These are phyloP conservation scores for Pseudogymnoascus sp. DNA, from an alignment of 2,329 filamentous ascomycete genomes.

Conservation along the genomic window DNA sequence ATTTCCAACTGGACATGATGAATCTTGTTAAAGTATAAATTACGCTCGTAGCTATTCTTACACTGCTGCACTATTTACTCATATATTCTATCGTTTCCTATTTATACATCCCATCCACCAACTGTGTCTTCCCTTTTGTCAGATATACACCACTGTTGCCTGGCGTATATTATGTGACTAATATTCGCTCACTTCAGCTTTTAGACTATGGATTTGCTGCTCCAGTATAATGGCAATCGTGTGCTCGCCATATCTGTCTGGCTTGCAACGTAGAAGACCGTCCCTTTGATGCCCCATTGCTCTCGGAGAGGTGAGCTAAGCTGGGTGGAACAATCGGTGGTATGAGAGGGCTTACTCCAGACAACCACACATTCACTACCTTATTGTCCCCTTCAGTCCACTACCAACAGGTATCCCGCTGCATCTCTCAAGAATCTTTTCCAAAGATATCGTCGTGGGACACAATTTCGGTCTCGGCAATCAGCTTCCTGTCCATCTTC, in stretches of 20 bases:
- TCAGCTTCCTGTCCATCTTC: slow-evolving; percentile 31
- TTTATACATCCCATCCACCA: neutral
- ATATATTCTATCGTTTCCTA: neutral
- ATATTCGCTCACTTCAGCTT: neutral
- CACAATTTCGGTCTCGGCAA: slow-evolving; percentile 24
- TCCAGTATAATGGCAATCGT: neutral
- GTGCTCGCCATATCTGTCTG: neutral
- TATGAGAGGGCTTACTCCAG: neutral
- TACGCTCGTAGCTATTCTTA: neutral
- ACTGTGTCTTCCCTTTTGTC: neutral
- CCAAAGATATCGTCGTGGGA: slow-evolving; percentile 21
- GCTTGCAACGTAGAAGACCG: neutral
- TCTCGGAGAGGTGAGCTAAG: neutral
- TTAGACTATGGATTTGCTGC: neutral
- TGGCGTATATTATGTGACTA: neutral
- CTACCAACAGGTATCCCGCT: neutral
- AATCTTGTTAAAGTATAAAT: neutral
- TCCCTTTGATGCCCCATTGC: neutral
- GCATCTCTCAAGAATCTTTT: neutral
- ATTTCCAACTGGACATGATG: neutral
- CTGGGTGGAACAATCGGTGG: neutral
- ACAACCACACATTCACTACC: neutral
- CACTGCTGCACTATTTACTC: neutral
- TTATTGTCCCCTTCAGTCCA: neutral
- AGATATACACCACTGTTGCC: neutral